Conservation (phyloP, 495 filamentous ascomycete genomes). For the Evernia prunastri region DNA sequence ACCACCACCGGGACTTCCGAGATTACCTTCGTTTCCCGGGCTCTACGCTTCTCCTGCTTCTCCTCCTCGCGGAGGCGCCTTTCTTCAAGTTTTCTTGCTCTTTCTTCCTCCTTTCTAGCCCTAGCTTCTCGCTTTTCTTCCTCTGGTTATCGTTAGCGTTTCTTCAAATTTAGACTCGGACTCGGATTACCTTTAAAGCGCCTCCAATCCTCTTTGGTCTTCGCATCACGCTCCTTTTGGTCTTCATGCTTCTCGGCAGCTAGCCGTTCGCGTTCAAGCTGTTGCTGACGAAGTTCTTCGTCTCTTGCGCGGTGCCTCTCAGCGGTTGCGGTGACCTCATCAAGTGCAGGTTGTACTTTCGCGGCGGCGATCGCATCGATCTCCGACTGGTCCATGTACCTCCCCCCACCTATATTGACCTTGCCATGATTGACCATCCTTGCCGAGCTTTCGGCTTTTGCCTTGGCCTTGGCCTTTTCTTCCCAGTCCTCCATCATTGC, state of each 20-base stretch:
- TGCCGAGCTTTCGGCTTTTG: slow-evolving; percentile 56
- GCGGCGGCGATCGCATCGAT: slow-evolving; percentile 73
- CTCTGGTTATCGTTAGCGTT: slow-evolving; percentile 32
- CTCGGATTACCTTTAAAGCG: slow-evolving; percentile 40
- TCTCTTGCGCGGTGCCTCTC: slow-evolving; percentile 59
- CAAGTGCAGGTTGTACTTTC: slow-evolving; percentile 81
- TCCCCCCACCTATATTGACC: slow-evolving; percentile 75
- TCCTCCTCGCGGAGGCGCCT: slow-evolving; percentile 41
- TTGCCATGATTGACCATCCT: slow-evolving; percentile 52
- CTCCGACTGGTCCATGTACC: slow-evolving; percentile 69
- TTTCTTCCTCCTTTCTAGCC: slow-evolving; percentile 45
- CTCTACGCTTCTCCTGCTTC: slow-evolving; percentile 38
- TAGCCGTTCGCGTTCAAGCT: slow-evolving; percentile 43
- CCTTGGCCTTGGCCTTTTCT: slow-evolving; percentile 59
- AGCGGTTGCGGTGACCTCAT: slow-evolving; percentile 75
- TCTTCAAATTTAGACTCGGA: not conserved
- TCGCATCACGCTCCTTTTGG: slow-evolving; percentile 29
- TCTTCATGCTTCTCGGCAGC: slow-evolving; percentile 46
- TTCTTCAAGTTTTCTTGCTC: slow-evolving; percentile 43
- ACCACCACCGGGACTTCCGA: not conserved
- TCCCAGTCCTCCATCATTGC: slow-evolving; percentile 72
- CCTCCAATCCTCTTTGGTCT: slow-evolving; percentile 35
- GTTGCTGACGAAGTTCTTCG: slow-evolving; percentile 49
- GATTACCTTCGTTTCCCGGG: not conserved
- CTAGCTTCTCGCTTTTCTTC: slow-evolving; percentile 48